Conservation (phyloP, 2,329 filamentous ascomycete species). For the Sarocladiaceae sp. region DNA sequence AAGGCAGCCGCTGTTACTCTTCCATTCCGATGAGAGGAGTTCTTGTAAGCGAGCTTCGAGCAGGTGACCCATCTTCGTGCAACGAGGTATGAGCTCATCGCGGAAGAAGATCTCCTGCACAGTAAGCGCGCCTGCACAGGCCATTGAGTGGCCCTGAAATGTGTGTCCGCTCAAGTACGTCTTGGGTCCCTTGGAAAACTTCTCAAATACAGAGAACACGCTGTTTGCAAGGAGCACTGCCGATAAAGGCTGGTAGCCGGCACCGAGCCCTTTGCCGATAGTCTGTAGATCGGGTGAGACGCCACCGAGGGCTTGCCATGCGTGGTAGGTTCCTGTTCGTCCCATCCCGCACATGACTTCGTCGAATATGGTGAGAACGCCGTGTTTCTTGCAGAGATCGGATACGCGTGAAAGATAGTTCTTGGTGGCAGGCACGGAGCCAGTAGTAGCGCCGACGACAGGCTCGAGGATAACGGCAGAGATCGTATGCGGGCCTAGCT, state of each 20-base stretch:
- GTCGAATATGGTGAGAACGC: conserved; percentile 48
- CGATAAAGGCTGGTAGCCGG: conserved; percentile 52
- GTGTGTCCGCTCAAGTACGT: conserved; percentile 55
- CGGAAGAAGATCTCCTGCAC: conserved; percentile 34
- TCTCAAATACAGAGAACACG: conserved; percentile 18
- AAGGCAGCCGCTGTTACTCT: background rate
- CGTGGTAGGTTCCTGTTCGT: conserved; percentile 54
- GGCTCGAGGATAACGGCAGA: conserved; percentile 42
- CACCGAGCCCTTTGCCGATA: conserved; percentile 56
- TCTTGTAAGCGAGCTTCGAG: background rate
- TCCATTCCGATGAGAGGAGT: background rate
- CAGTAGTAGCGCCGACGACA: conserved; percentile 40
- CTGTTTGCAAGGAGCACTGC: conserved; percentile 45
- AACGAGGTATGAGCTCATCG: conserved; percentile 27
- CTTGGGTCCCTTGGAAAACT: background rate
- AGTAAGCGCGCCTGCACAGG: conserved; percentile 33
- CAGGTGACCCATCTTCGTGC: conserved; percentile 20
- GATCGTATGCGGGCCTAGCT: conserved; percentile 36
- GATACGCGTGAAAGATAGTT: conserved; percentile 46
- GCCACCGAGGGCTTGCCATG: conserved; percentile 51
- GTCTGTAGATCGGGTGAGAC: conserved; percentile 50
- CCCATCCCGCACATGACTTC: conserved; percentile 65
- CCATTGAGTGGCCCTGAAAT: conserved; percentile 36
- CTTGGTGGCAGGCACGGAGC: conserved; percentile 42
- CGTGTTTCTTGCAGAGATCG: conserved; percentile 46